Evolutionary conservation across 306 rosid genomes (phyloP).

Genomic region (Pyrus pyrifolia): DNA sequence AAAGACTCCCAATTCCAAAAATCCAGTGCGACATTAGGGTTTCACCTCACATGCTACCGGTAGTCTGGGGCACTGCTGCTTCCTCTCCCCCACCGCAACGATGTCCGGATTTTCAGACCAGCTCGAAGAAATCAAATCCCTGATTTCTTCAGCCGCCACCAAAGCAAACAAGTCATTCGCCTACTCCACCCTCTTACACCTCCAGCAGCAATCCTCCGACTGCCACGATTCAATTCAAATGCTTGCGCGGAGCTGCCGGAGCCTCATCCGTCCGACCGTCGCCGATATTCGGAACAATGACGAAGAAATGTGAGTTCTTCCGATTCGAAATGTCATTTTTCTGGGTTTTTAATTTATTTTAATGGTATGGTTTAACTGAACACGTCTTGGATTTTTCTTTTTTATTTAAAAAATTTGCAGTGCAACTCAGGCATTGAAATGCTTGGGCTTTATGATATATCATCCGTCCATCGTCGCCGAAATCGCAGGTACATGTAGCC

Average conservation of each 20-base stretch:
- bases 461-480: conserved; percentile 48
- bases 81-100: background rate
- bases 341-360: background rate
- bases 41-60: background rate
- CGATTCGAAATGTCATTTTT: background rate
- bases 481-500: conserved; percentile 34
- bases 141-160: conserved; percentile 31
- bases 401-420: conserved; percentile 23
- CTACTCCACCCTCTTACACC: conserved; percentile 53
- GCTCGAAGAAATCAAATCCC: conserved; percentile 34
- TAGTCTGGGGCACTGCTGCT: background rate
- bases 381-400: background rate
- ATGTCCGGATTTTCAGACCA: conserved; percentile 43
- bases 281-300: conserved; percentile 49
- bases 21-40: conserved; percentile 6
- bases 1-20: no score
- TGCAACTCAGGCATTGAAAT: conserved; percentile 66
- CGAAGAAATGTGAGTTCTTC: conserved; percentile 51
- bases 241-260: conserved; percentile 35
- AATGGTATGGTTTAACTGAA: background rate
- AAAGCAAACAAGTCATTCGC: conserved; percentile 41
- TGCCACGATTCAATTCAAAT: conserved; percentile 34
- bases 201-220: conserved; percentile 49
- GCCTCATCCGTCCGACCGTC: conserved; percentile 21
- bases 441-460: conserved; percentile 81